phyloP scores from a whole-genome alignment of 2,329 filamentous ascomycete genomes.

The Xylariaceae sp. region DNA sequence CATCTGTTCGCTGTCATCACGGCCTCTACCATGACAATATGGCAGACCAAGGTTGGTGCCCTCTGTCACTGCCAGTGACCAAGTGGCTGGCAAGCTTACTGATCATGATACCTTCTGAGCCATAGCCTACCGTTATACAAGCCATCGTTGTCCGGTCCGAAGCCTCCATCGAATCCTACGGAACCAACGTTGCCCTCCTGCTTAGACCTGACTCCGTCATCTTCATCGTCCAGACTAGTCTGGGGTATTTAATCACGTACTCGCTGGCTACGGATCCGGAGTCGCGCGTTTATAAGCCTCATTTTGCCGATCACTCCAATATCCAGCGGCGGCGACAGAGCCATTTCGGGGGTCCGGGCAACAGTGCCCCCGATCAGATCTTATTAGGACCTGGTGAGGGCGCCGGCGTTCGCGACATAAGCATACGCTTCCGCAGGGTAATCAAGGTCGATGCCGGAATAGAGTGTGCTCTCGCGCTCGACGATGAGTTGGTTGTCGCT shows the following conservation, averaged over 20 bases:
- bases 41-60: constrained; percentile 78
- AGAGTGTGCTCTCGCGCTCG: constrained; percentile 75
- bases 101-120: constrained; percentile 14
- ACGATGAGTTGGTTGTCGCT: constrained; percentile 87
- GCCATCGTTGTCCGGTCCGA: constrained; percentile 77
- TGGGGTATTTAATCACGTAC: constrained; percentile 90
- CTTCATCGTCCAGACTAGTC: constrained; percentile 77
- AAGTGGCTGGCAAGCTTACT: constrained; percentile 13
- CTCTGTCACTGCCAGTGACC: constrained; percentile 2
- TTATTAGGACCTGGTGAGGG: constrained; percentile 75
- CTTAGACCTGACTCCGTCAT: constrained; percentile 89
- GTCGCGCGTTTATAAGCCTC: constrained; percentile 76
- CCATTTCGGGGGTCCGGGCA: constrained; percentile 49
- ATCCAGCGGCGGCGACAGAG: constrained; percentile 55
- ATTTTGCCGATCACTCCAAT: constrained; percentile 63
- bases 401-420: constrained; percentile 74
- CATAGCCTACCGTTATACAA: constrained; percentile 78
- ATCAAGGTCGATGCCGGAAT: constrained; percentile 98
- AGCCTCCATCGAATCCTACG: constrained; percentile 74
- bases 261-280: constrained; percentile 79
- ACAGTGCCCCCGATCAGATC: constrained; percentile 51
- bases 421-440: constrained; percentile 89
- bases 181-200: constrained; percentile 74
- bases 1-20: constrained; percentile 85
- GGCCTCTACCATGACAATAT: constrained; percentile 76